phyloP scores from a whole-genome alignment of 1,139 yeast species.

The Pichia sp. region DNA sequence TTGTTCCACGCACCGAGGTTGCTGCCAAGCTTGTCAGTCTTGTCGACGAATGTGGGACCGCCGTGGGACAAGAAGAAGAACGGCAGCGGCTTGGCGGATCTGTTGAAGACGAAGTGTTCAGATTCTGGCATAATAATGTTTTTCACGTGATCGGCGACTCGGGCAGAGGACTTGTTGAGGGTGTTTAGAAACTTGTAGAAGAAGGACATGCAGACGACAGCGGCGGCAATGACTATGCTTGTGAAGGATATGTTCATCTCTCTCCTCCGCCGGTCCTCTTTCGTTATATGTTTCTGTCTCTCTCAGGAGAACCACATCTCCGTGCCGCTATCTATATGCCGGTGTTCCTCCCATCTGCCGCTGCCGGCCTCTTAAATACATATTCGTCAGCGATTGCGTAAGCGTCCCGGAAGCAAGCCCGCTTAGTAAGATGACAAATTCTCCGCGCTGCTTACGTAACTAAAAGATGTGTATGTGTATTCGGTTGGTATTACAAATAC shows the following conservation, averaged over 20 bases:
- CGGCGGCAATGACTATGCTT: conserved; percentile 10
- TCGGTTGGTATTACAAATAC: no score
- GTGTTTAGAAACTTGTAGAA: conserved; percentile 15
- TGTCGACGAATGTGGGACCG: conserved; percentile 66
- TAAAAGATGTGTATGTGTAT: background rate
- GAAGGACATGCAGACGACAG: conserved; percentile 17
- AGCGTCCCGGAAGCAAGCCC: background rate
- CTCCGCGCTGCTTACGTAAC: background rate
- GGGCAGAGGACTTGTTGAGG: conserved; percentile 10
- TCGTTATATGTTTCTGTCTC: background rate
- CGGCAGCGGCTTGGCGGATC: conserved; percentile 37
- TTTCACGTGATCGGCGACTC: conserved; percentile 12
- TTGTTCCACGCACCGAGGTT: conserved; percentile 58
- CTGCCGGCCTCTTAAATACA: no score
- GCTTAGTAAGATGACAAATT: conserved; percentile 9
- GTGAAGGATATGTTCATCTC: conserved; percentile 5
- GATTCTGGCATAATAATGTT: conserved; percentile 15
- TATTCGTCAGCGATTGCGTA: background rate
- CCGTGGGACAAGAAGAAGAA: conserved; percentile 72
- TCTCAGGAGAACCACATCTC: background rate
- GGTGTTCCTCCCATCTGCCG: no score
- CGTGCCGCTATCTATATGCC: no score
- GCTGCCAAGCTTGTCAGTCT: conserved; percentile 42
- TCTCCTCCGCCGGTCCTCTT: background rate
- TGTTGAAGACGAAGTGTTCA: conserved; percentile 22